Evolutionary conservation across 345 rosid genomes (phyloP), one percentile per base, ranked within the genome.

Genomic region (Eucalyptus polyanthemos): DNA sequence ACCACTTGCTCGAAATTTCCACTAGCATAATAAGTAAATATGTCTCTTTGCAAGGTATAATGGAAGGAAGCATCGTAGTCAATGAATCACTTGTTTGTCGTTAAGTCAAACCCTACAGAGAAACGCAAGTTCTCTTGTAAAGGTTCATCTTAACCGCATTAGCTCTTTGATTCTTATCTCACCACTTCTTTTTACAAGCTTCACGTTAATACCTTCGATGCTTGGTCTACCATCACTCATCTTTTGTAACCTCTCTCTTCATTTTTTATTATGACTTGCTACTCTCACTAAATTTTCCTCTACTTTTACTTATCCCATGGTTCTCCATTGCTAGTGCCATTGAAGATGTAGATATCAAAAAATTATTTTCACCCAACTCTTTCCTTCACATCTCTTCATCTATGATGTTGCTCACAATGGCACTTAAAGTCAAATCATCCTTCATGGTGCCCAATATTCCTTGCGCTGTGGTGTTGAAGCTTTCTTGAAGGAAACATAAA

Each of bases 1-100:
- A 60, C 0, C 67, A 12, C 8, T 27, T 11, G 2, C 5, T 0
- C 0, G 1, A 53, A 53, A 53, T 53, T 2, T 53, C 25, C 25
- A 53, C 25, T 53, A 2, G 31, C 8, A 25, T 60, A 27, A 60
- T 11, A 3, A 60, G 16, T 4, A 60, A 60, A 27, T 27, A 25
- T 12, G 8, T 27, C 67, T 60, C n/a, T 60, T 60, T 60, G 14
- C 1, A 6, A 27, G 31, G 31, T 60, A 6, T 12, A 60, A 60
- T 0, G 0, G 7, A 12, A 56, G 1, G 1, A 56, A 56, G 6
- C 62, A 56, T 11, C 0, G 3, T 25, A 24, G 16, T 60, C 4
- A 60, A 60, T 0, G 14, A 60, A 60, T 12, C 31, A 27, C 67
- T 60, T 60, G n/a, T 60, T 60, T 27, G 67, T 60, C 0, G 2